These are phyloP conservation scores for Suillus fuscotomentosus DNA, from an alignment of 768 basidiomycete species.

Conservation along the genomic window DNA sequence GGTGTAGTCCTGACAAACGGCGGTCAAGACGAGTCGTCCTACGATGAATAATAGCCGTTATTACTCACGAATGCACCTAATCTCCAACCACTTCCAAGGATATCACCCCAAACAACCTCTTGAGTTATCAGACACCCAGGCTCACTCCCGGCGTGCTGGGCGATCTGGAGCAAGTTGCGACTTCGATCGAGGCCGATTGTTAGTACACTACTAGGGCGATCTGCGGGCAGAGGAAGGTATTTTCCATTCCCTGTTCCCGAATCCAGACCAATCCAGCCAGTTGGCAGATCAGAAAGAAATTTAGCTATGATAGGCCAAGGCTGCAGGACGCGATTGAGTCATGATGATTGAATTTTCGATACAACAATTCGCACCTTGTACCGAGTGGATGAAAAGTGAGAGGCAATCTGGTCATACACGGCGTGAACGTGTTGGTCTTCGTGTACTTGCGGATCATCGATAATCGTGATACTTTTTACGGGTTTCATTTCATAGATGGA, in stretches of 20 bases:
- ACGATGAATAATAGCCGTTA: background rate
- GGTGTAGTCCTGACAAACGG: conserved; percentile 75
- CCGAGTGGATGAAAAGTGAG: conserved; percentile 85
- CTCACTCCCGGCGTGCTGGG: conserved; percentile 56
- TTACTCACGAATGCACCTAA: conserved; percentile 72
- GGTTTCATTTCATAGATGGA: background rate
- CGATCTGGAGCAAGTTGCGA: conserved; percentile 72
- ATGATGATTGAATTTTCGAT: background rate
- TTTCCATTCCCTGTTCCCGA: conserved; percentile 98
- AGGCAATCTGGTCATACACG: conserved; percentile 83
- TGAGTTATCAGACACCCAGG: conserved; percentile 31
- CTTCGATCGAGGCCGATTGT: conserved; percentile 88
- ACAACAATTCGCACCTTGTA: conserved; percentile 62
- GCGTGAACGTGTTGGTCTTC: conserved; percentile 77
- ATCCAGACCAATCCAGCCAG: conserved; percentile 87
- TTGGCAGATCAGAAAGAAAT: conserved; percentile 69
- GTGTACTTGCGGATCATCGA: conserved; percentile 54
- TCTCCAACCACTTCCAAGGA: conserved; percentile 73
- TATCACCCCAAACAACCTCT: conserved; percentile 83
- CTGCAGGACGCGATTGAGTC: conserved; percentile 34
- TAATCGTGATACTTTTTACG: conserved; percentile 39
- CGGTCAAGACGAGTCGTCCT: background rate
- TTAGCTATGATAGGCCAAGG: conserved; percentile 86
- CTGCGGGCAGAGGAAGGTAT: conserved; percentile 77
- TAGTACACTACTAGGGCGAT: conserved; percentile 58